These are phyloP conservation scores for Fusarium sp. DNA, from an alignment of 2,329 filamentous ascomycete genomes.

Conservation along the genomic window DNA sequence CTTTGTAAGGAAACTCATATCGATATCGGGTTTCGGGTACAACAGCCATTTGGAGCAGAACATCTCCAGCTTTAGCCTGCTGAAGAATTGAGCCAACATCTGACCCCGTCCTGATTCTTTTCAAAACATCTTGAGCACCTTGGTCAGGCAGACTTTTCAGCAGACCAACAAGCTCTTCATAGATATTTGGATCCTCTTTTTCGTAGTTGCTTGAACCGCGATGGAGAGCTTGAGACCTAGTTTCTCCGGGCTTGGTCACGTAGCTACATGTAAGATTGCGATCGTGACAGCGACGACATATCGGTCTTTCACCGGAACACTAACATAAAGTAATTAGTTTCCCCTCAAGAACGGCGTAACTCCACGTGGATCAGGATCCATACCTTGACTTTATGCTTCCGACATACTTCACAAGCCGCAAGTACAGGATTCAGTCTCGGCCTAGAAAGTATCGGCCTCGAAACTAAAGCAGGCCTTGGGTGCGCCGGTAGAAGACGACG, in stretches of 20 bases:
- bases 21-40: conserved; percentile 52
- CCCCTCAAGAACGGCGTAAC: no score
- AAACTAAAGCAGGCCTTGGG: rapidly evolving
- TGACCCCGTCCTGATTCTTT: conserved; percentile 50
- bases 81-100: conserved; percentile 48
- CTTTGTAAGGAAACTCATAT: conserved; percentile 54
- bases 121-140: conserved; percentile 51
- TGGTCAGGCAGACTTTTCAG: conserved; percentile 35
- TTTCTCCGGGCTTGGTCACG: conserved; percentile 32
- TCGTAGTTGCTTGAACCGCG: not conserved
- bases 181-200: not conserved
- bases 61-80: conserved; percentile 51
- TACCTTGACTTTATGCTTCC: conserved; percentile 39
- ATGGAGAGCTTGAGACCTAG: conserved; percentile 27
- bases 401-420: conserved; percentile 36
- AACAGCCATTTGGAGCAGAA: conserved; percentile 53
- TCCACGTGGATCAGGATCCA: no score
- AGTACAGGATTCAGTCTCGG: conserved; percentile 17
- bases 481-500: conserved; percentile 8
- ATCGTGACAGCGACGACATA: conserved; percentile 38
- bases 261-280: conserved; percentile 35
- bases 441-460: not conserved
- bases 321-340: not conserved
- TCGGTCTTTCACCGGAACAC: conserved; percentile 45
- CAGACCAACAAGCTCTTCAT: conserved; percentile 36